Base-by-base conservation (phyloP, 805 yeast species). In the Lachancea waltii region DNA sequence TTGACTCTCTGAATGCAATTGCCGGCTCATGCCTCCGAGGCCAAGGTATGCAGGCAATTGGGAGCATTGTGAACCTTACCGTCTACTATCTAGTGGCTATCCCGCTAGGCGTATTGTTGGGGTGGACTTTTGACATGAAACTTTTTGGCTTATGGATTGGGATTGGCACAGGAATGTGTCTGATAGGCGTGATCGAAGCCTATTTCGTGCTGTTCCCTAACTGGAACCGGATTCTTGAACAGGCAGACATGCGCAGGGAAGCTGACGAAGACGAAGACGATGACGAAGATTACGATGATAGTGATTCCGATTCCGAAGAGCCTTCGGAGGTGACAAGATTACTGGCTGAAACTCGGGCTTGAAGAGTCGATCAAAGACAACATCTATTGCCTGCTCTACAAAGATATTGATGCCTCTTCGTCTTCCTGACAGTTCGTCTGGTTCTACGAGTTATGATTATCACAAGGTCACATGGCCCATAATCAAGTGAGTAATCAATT, bases 1-100 rank as follows among this genome's bases (percentile, higher is more conserved):
- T 76, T 39, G 96, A 87, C 54, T 69, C 84, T 1, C 54, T 78
- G 40, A 84, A 82, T 47, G 84, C 85, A 3, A 75, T 83, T 3
- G 72, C 80, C 4, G 92, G 92, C 7, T 89, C 95, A 2, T 69
- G 87, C 28, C 65, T 87, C 40, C 70, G 95, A 46, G 95, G 95
- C 13, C 95, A 85, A 60, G 94, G 95, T 7, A 71, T 83, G 57
- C 95, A 86, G 58, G 70, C 74, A 30, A 68, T 84, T 26, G 95
- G 95, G 0, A 82, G 92, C 9, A 66, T 72, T 36, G 65, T 85
- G 41, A 84, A 81, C 54, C 59, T 86, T 49, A 56, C 73, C 6
- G 73, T 79, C 10, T 87, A 85, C 60, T 85, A 86, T 50, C 49
- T 72, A 2, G 56, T 86, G 35, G 95, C 90, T 8, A 65, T 85